Evolutionary conservation across 192 early-diverging fungal species (phyloP).

Genomic region (Dimargaris xerosporica): DNA sequence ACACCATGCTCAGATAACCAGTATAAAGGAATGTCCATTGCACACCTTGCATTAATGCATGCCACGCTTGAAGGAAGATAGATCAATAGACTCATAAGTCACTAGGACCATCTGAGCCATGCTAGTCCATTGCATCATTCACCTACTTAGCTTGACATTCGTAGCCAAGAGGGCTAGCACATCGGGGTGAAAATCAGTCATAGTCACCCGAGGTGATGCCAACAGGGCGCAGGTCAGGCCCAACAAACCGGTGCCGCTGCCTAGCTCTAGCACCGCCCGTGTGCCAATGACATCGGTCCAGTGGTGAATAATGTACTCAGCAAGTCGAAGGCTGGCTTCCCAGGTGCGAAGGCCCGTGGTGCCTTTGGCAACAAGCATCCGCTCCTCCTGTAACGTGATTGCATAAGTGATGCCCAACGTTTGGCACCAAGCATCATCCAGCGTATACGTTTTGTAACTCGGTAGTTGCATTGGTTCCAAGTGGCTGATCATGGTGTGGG

Average conservation of each 20-base stretch:
- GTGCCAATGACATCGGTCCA: neutral
- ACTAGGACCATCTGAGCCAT: too few relatives aligned
- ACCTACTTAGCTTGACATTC: neutral
- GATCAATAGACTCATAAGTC: too few relatives aligned
- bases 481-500: too few relatives aligned
- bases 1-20: too few relatives aligned
- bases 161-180: neutral
- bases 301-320: conserved; percentile 28
- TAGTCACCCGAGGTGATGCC: neutral
- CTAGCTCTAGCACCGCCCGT: conserved; percentile 3
- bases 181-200: neutral
- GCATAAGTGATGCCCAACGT: neutral
- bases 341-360: conserved; percentile 47
- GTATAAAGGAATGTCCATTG: too few relatives aligned
- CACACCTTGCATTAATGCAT: too few relatives aligned
- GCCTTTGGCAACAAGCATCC: conserved; percentile 35
- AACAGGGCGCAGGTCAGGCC: neutral
- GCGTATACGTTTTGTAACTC: conserved; percentile 26
- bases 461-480: too few relatives aligned
- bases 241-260: conserved; percentile 9
- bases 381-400: conserved; percentile 33
- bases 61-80: too few relatives aligned
- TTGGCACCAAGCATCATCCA: conserved; percentile 16
- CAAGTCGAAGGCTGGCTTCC: conserved; percentile 39
- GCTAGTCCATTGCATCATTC: too few relatives aligned